Evolutionary conservation across 352 stramenopile genomes (phyloP).

Genomic region (Phytophthora tentaculata): DNA sequence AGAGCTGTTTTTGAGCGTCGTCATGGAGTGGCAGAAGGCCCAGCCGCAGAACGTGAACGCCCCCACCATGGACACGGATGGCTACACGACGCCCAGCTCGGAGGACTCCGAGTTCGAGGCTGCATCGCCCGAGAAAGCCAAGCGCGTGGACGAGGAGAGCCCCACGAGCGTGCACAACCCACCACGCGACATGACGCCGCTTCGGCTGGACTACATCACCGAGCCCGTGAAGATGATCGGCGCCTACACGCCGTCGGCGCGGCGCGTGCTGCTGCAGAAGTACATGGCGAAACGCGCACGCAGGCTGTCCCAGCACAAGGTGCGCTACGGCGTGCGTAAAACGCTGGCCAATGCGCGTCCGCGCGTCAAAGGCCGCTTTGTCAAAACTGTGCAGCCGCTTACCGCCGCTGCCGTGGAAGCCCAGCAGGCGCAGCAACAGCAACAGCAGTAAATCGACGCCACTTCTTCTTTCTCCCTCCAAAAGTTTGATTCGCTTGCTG

Average conservation of each 20-base stretch:
- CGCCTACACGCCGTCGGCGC: conserved; percentile 67
- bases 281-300: conserved; percentile 84
- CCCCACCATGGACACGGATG: conserved; percentile 16
- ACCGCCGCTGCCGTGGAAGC: conserved; percentile 65
- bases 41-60: conserved; percentile 16
- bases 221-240: conserved; percentile 66
- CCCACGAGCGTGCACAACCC: conserved; percentile 65
- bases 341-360: conserved; percentile 80
- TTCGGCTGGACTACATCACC: conserved; percentile 52
- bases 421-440: conserved; percentile 22
- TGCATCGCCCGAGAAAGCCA: conserved; percentile 25
- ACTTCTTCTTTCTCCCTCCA: neutral
- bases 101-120: conserved; percentile 44
- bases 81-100: conserved; percentile 25
- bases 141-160: conserved; percentile 55
- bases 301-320: conserved; percentile 74
- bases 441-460: conserved; percentile 1
- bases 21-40: conserved; percentile 73
- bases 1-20: conserved; percentile 84
- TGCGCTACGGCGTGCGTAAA: conserved; percentile 84
- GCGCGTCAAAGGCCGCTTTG: conserved; percentile 82
- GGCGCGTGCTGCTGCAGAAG: conserved; percentile 69
- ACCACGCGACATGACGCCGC: conserved; percentile 43
- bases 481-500: conserved; percentile 14
- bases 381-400: conserved; percentile 83